phyloP scores from a whole-genome alignment of 1,139 yeast genomes.

The Debaryomyces subglobosus region DNA sequence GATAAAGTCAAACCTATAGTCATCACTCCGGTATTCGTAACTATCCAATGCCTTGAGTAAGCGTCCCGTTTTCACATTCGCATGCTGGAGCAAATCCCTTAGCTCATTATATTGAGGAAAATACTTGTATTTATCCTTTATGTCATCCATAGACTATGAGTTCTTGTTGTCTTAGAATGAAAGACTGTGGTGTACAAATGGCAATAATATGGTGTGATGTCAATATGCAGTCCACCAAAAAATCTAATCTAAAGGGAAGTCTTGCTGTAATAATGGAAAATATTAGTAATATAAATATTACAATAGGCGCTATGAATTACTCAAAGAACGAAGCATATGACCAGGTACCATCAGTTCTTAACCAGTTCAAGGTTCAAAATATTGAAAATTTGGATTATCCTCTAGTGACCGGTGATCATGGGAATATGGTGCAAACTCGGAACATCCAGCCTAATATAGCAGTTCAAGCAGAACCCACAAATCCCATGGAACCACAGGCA shows the following conservation, averaged over 20 bases:
- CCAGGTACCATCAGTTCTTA: background rate
- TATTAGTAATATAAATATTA: background rate
- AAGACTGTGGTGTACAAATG: background rate
- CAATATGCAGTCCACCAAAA: background rate
- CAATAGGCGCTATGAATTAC: background rate
- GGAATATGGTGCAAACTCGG: background rate
- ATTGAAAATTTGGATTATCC: background rate
- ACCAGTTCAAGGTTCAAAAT: background rate
- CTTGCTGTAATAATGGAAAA: background rate
- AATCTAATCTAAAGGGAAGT: background rate
- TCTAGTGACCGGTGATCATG: background rate
- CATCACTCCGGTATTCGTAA: conserved; percentile 5
- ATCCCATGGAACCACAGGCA: background rate
- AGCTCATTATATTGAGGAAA: conserved; percentile 15
- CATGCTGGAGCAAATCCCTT: conserved; percentile 5
- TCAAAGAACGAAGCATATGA: background rate
- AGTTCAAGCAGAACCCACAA: background rate
- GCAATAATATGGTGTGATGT: background rate
- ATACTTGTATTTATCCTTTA: conserved; percentile 11
- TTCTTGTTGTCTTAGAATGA: background rate
- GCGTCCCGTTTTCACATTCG: background rate
- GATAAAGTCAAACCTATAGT: conserved; percentile 40
- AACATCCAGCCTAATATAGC: background rate
- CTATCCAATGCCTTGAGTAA: background rate
- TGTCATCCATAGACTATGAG: conserved; percentile 3